Percentiles rank a stretch among this genome's conserved stretches.
These are phyloP conservation scores for Penicillium psychrosexuale DNA, from an alignment of 2,329 filamentous ascomycete genomes.

Conservation along the genomic window DNA sequence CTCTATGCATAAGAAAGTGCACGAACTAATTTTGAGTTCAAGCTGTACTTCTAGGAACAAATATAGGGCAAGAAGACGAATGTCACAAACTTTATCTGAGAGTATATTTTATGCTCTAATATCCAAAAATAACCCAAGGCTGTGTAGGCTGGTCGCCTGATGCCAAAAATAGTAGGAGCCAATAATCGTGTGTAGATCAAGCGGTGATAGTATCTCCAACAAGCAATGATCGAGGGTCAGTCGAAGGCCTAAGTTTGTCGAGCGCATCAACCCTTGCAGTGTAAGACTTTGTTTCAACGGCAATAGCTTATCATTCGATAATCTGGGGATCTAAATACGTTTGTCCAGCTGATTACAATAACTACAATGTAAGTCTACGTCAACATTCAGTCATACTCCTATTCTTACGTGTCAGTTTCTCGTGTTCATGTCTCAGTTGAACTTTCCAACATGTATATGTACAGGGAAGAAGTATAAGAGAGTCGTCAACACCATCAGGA, in stretches of 20 bases:
- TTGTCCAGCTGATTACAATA: background rate
- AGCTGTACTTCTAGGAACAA: no score
- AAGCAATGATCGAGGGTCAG: background rate
- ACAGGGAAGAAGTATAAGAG: slow-evolving; percentile 1
- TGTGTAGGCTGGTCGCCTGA: slow-evolving; percentile 2
- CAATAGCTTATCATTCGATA: background rate
- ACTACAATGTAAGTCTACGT: slow-evolving; percentile 1
- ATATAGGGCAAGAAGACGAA: background rate
- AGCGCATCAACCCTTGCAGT: background rate
- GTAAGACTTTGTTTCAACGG: background rate
- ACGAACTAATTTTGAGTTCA: background rate
- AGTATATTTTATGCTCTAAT: background rate
- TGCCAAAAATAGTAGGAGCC: background rate
- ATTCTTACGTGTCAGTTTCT: background rate
- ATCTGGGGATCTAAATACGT: background rate
- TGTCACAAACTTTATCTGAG: background rate
- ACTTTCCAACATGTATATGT: background rate
- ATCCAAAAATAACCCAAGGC: background rate
- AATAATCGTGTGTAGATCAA: background rate
- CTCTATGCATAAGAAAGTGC: background rate
- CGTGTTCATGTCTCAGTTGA: slow-evolving; percentile 1
- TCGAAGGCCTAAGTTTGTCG: background rate
- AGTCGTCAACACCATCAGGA: background rate
- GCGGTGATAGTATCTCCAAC: background rate
- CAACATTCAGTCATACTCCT: background rate